A percentile compares a stretch with the other conserved stretches of the same genome.
Evolutionary conservation across 139 green algal genomes (phyloP).

Genomic region (Pseudopediastrum boryanum): DNA sequence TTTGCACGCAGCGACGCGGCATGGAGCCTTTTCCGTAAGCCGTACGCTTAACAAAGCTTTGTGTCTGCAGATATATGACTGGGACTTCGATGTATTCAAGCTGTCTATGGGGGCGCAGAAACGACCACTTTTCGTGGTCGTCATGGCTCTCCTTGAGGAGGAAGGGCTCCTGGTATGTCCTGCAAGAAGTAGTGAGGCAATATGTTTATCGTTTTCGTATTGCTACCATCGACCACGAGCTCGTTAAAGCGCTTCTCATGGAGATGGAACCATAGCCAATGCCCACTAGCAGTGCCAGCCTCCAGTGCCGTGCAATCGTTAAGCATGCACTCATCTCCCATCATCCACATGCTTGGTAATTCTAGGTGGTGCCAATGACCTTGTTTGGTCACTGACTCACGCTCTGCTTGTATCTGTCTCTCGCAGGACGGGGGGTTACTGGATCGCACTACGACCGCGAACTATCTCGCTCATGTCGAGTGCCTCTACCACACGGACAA

Average conservation of each 20-base stretch:
- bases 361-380: background rate
- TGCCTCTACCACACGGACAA: constrained; percentile 50
- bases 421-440: constrained; percentile 66
- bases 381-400: background rate
- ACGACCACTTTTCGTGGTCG: constrained; percentile 52
- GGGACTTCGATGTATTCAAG: constrained; percentile 67
- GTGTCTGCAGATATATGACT: constrained; percentile 61
- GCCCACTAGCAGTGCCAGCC: background rate
- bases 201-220: too few species aligned
- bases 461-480: constrained; percentile 55
- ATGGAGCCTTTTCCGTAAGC: too few species aligned
- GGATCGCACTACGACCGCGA: constrained; percentile 52
- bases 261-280: too few species aligned
- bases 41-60: too few species aligned
- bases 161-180: constrained; percentile 61
- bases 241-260: too few species aligned
- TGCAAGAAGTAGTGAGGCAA: too few species aligned
- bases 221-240: background rate
- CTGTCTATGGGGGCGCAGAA: constrained; percentile 24
- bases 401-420: too few species aligned
- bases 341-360: background rate
- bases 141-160: constrained; percentile 54
- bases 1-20: too few species aligned
- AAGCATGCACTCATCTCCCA: background rate
- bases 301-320: background rate